These are phyloP conservation scores for Parietaria judaica DNA, from an alignment of 306 rosid species.

Conservation along the genomic window DNA sequence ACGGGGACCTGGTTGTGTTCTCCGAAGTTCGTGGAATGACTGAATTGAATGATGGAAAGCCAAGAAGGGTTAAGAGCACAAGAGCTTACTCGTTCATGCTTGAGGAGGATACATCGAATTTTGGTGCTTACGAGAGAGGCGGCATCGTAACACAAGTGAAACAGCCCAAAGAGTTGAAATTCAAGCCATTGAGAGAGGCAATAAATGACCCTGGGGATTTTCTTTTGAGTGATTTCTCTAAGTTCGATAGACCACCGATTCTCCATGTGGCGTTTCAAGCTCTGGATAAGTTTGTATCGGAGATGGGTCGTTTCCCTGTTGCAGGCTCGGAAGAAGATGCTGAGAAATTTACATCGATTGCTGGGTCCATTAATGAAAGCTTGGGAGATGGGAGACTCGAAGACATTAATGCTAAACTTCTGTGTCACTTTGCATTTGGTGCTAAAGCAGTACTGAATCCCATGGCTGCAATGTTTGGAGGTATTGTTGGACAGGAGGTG, in stretches of 20 bases:
- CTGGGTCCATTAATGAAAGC: slow-evolving; percentile 43
- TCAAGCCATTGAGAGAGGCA: slow-evolving; percentile 64
- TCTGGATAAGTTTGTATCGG: slow-evolving; percentile 55
- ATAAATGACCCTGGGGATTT: slow-evolving; percentile 69
- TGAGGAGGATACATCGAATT: slow-evolving; percentile 75
- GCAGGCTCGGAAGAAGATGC: slow-evolving; percentile 82
- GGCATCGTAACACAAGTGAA: slow-evolving; percentile 86
- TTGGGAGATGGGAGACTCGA: slow-evolving; percentile 54
- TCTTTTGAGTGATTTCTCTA: slow-evolving; percentile 84
- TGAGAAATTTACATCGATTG: slow-evolving; percentile 51
- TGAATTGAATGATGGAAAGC: slow-evolving; percentile 79
- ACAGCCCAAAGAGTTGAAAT: slow-evolving; percentile 66
- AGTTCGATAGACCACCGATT: slow-evolving; percentile 70
- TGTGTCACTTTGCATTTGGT: slow-evolving; percentile 76
- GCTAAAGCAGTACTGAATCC: slow-evolving; percentile 89
- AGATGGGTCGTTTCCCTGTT: slow-evolving; percentile 60
- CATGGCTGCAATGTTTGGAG: slow-evolving; percentile 99
- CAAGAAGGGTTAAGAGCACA: slow-evolving; percentile 60
- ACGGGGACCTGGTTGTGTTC: slow-evolving; percentile 86
- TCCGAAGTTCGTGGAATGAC: slow-evolving; percentile 89
- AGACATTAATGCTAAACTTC: slow-evolving; percentile 65
- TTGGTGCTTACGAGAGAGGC: slow-evolving; percentile 61
- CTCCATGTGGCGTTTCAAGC: slow-evolving; percentile 77
- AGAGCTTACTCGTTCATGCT: slow-evolving; percentile 71
- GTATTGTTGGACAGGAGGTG: slow-evolving; percentile 95